Conservation (phyloP, 768 basidiomycete species). For the Lyophyllum semitale region DNA sequence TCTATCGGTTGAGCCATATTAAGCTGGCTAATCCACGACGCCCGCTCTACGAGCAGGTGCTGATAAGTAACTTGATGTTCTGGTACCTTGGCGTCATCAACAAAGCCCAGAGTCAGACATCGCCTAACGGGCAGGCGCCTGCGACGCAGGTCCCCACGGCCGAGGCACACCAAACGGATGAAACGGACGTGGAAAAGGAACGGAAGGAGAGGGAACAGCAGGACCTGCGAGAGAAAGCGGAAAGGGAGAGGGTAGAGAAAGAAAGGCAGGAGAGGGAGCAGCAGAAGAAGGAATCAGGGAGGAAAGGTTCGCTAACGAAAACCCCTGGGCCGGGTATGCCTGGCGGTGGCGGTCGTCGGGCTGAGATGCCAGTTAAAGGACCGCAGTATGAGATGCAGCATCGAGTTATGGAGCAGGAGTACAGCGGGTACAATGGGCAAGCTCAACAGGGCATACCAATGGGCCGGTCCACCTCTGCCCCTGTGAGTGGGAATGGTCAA, state of each 20-base stretch:
- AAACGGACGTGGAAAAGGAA: slow-evolving; percentile 41
- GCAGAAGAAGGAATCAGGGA: slow-evolving; percentile 53
- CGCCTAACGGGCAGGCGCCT: slow-evolving; percentile 32
- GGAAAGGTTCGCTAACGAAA: slow-evolving; percentile 70
- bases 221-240: slow-evolving; percentile 45
- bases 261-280: slow-evolving; percentile 46
- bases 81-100: slow-evolving; percentile 99
- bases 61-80: slow-evolving; percentile 95
- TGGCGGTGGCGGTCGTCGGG: slow-evolving; percentile 52
- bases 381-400: slow-evolving; percentile 96
- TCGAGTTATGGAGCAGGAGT: slow-evolving; percentile 90
- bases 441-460: slow-evolving; percentile 30
- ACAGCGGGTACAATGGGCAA: slow-evolving; percentile 48
- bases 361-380: slow-evolving; percentile 85
- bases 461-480: slow-evolving; percentile 25
- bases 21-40: slow-evolving; percentile 97
- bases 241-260: slow-evolving; percentile 41
- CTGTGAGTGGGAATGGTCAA: slow-evolving; percentile 27
- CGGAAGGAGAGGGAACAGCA: slow-evolving; percentile 33
- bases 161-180: slow-evolving; percentile 30
- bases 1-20: slow-evolving; percentile 97
- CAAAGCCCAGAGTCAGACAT: slow-evolving; percentile 65
- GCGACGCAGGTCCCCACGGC: slow-evolving; percentile 26
- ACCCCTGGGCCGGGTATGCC: slow-evolving; percentile 45
- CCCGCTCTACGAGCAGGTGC: slow-evolving; percentile 94